Base-by-base conservation (phyloP, 495 filamentous ascomycete species). In the Lasiosphaeriaceae sp. region DNA sequence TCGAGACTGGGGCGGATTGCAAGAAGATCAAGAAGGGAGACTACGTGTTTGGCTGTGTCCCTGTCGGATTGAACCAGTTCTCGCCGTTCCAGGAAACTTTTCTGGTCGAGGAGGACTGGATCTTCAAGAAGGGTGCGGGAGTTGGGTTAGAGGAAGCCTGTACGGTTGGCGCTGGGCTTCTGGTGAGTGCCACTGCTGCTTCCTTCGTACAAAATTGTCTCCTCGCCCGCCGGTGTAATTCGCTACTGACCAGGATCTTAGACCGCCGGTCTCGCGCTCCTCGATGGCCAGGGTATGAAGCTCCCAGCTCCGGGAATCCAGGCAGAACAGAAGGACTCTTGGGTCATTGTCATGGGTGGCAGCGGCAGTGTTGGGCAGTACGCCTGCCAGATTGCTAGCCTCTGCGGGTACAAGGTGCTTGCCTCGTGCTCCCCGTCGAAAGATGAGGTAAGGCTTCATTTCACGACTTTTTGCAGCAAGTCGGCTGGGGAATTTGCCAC, bases 1-100 rank as follows among this genome's bases (percentile, higher is more conserved):
- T 82, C 35, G 69, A 73, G 9, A 69, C 80, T 19, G 85, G 87
- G 12, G 72, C 79, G 3, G 68, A 74, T 17, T 78, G 83, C 23
- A 60, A 65, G 20, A 66, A 64, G 46, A 69, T 77, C 56, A 61
- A 64, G 39, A 43, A 53, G 2, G 74, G 74, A 4, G 74, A 76
- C 56, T 52, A 57, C 19, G 60, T 76, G 14, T 77, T 67, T 58
- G 75, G 75, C 5, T 79, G 75, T 56, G 72, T 67, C 12, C 69
- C 70, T 17, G 54, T 80, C 1, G 77, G 77, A 11, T 50, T 52
- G 9, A 67, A 66, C 31, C 62, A 66, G 4, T 69, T 71, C 50
- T 68, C 65, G 11, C 69, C 77, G 11, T 79, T 76, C 52, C 76
- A 78, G 54, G 77, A 79, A 67, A 73, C 73, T 55, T 77, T 77